phyloP scores from a whole-genome alignment of 2,329 filamentous ascomycete species.

The Amylocarpus encephaloides region DNA sequence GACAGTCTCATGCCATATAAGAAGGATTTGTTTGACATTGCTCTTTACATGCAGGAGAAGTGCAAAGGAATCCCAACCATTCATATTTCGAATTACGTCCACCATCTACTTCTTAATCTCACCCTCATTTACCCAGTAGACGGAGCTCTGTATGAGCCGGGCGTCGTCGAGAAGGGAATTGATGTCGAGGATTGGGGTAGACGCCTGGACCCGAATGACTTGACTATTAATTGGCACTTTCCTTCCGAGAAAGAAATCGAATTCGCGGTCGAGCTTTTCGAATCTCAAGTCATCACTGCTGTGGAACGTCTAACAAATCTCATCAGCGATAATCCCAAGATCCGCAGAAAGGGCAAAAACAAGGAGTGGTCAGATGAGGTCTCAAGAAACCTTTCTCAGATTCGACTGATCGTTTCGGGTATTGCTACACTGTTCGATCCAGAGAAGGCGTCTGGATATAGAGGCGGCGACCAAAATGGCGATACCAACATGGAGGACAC shows the following conservation, averaged over 20 bases:
- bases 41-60: slow-evolving; percentile 92
- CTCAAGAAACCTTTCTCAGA: slow-evolving; percentile 77
- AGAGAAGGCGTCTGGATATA: slow-evolving; percentile 55
- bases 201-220: slow-evolving; percentile 62
- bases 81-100: slow-evolving; percentile 95
- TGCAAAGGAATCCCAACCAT: slow-evolving; percentile 92
- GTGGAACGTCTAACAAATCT: slow-evolving; percentile 68
- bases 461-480: slow-evolving; percentile 39
- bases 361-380: slow-evolving; percentile 99
- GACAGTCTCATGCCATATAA: slow-evolving; percentile 84
- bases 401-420: slow-evolving; percentile 84
- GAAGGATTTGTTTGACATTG: slow-evolving; percentile 82
- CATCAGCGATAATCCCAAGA: slow-evolving; percentile 72
- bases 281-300: slow-evolving; percentile 73
- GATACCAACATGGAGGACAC: slow-evolving; percentile 42
- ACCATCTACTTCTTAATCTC: slow-evolving; percentile 89
- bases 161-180: slow-evolving; percentile 63
- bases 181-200: slow-evolving; percentile 79
- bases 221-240: slow-evolving; percentile 88
- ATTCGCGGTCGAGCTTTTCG: slow-evolving; percentile 85
- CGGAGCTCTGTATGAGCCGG: slow-evolving; percentile 79
- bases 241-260: slow-evolving; percentile 73
- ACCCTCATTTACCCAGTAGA: slow-evolving; percentile 93
- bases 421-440: slow-evolving; percentile 87
- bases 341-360: slow-evolving; percentile 89